Evolutionary conservation across 2,329 filamentous ascomycete species (phyloP).

Genomic region (Fusarium ambrosium): DNA sequence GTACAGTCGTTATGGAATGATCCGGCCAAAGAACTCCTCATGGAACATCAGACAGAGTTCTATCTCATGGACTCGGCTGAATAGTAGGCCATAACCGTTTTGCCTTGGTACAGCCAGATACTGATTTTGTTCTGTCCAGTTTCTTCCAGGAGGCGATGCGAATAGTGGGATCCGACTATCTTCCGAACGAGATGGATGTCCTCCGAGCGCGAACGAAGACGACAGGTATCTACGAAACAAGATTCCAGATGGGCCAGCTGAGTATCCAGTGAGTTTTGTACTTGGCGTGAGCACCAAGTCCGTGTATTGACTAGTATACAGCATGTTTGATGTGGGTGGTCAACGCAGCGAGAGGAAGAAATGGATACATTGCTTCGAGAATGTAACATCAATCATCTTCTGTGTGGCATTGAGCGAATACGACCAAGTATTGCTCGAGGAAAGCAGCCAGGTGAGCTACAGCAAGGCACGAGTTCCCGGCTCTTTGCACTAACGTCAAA

Average conservation of each 20-base stretch:
- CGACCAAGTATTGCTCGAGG: conserved; percentile 95
- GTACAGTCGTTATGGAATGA: conserved; percentile 93
- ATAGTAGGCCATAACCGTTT: conserved; percentile 75
- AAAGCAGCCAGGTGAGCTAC: conserved; percentile 84
- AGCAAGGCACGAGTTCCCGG: background rate
- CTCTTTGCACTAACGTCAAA: conserved; percentile 17
- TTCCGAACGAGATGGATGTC: conserved; percentile 94
- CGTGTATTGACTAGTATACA: conserved; percentile 56
- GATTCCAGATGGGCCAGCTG: conserved; percentile 98
- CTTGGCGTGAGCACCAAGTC: background rate
- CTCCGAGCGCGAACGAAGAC: conserved; percentile 97
- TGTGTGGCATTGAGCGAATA: conserved; percentile 98
- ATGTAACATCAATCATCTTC: conserved; percentile 99
- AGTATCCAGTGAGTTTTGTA: conserved; percentile 88
- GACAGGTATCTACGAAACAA: conserved; percentile 98
- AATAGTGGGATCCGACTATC: conserved; percentile 87
- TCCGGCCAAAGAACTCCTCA: conserved; percentile 81
- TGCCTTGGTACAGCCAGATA: background rate
- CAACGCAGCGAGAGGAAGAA: conserved; percentile 98
- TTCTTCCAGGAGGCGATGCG: conserved; percentile 95
- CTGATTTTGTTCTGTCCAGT: conserved; percentile 62
- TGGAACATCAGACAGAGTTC: conserved; percentile 97
- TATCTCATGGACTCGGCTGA: conserved; percentile 99
- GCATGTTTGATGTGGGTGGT: conserved; percentile 99
- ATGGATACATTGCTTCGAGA: conserved; percentile 99